Evolutionary conservation across 768 basidiomycete species (phyloP).

Genomic region (Lyophyllum atratum): DNA sequence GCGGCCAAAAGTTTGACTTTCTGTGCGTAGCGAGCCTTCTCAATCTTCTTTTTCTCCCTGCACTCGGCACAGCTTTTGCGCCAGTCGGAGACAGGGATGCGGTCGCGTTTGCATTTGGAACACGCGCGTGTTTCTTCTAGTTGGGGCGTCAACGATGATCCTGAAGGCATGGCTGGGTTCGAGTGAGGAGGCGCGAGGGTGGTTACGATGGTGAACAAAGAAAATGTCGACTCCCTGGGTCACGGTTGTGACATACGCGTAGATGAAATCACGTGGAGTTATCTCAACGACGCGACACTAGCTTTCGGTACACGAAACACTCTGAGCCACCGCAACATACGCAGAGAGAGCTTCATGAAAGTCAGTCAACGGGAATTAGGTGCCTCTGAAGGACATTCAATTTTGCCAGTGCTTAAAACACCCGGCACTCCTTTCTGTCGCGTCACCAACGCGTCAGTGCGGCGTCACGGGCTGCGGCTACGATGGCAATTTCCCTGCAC

Average conservation of each 20-base stretch:
- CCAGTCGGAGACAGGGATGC: not conserved
- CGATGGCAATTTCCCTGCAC: not conserved
- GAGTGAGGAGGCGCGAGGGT: not conserved
- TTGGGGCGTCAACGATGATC: not conserved
- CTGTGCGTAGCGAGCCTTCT: not conserved
- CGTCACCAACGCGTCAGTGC: not conserved
- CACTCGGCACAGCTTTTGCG: conserved; percentile 4
- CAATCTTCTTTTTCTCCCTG: not conserved
- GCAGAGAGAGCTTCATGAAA: too few relatives aligned
- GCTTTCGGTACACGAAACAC: too few relatives aligned
- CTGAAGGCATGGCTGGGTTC: not conserved
- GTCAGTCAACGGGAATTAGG: not conserved
- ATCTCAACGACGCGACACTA: not conserved
- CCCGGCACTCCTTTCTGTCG: too few relatives aligned
- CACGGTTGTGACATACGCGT: not conserved
- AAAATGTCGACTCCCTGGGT: too few relatives aligned
- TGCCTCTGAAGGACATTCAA: too few relatives aligned
- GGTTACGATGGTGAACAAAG: not conserved
- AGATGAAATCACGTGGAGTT: not conserved
- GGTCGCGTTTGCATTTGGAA: not conserved
- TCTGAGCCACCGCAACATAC: too few relatives aligned
- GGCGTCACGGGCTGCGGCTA: not conserved
- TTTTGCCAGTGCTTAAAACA: not conserved
- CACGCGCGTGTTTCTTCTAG: not conserved
- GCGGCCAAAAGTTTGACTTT: not conserved